Evolutionary conservation across 257 asterid genomes (phyloP).

Genomic region (Rubia yunnanensis): DNA sequence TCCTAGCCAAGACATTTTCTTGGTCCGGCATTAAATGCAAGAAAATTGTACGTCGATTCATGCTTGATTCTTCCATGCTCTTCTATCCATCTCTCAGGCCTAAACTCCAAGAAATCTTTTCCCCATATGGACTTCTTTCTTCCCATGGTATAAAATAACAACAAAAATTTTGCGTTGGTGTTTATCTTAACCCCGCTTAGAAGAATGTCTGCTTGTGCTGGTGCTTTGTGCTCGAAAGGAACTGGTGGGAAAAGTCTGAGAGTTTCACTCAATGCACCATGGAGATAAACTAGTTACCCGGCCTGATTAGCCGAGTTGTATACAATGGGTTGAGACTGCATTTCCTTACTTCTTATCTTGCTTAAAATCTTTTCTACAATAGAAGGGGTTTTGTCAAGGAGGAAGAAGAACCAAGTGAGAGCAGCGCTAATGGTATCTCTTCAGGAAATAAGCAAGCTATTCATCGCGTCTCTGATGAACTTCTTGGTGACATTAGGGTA

Average conservation of each 20-base stretch:
- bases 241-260: background rate
- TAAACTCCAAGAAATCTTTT: background rate
- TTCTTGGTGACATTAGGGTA: background rate
- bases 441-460: conserved; percentile 35
- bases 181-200: background rate
- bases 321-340: too few relatives aligned
- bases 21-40: background rate
- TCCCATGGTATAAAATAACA: background rate
- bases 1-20: background rate
- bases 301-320: background rate
- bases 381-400: conserved; percentile 22
- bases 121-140: background rate
- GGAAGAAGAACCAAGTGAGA: conserved; percentile 46
- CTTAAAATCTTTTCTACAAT: background rate
- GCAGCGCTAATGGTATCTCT: conserved; percentile 37
- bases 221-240: background rate
- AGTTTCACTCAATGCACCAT: background rate
- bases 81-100: background rate
- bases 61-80: background rate
- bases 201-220: background rate
- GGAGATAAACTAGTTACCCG: background rate
- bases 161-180: background rate
- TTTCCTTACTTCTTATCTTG: background rate
- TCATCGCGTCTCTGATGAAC: conserved; percentile 29
- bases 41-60: background rate